Conservation (phyloP, 345 rosid species). For the Gossypium arboreum region DNA sequence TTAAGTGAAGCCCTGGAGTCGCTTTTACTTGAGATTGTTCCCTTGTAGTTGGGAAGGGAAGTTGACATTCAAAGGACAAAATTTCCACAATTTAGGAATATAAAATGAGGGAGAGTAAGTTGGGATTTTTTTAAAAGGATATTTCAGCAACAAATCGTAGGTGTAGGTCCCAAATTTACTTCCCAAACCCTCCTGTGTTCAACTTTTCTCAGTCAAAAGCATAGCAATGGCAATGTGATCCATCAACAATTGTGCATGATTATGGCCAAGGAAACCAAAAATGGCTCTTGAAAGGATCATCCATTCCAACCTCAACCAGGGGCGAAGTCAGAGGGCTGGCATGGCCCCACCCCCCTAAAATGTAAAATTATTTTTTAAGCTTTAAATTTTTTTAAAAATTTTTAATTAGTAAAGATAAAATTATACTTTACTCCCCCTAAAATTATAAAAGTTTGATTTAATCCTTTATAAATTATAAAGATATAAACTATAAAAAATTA, state of each 20-base stretch:
- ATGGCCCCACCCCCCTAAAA: too few species aligned
- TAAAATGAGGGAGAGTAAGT: neutral
- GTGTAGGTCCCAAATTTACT: conserved; percentile 13
- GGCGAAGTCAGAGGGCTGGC: too few species aligned
- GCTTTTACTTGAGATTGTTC: neutral
- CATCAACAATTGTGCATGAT: conserved; percentile 10
- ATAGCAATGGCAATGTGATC: conserved; percentile 11
- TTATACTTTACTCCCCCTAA: too few species aligned
- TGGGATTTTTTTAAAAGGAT: conserved; percentile 16
- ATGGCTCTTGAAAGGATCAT: conserved; percentile 14
- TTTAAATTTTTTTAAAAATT: too few species aligned
- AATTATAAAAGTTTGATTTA: too few species aligned
- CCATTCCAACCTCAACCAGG: neutral
- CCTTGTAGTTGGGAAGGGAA: neutral
- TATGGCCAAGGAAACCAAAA: conserved; percentile 9
- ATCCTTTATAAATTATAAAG: too few species aligned
- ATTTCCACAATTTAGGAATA: neutral
- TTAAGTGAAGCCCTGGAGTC: neutral
- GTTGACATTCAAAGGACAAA: conserved; percentile 1
- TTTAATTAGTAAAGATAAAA: too few species aligned
- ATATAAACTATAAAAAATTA: too few species aligned
- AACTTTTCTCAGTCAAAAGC: conserved; percentile 30
- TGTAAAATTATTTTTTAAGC: too few species aligned
- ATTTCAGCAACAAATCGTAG: conserved; percentile 22
- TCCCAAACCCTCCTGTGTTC: neutral